Base-by-base conservation (phyloP, 441 rosid genomes). In the Adansonia grandidieri region DNA sequence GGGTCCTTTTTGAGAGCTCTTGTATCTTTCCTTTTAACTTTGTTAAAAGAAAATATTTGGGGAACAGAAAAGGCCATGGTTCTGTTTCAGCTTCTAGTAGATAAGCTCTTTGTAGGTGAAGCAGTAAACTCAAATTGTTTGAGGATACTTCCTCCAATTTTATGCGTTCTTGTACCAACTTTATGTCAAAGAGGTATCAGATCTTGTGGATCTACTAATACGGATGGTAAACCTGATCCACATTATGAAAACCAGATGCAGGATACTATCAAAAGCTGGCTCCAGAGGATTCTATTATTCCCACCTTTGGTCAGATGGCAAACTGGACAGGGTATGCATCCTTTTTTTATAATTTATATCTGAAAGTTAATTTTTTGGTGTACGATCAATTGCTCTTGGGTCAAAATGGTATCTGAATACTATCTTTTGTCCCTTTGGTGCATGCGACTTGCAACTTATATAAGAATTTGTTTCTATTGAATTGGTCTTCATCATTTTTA, bases 1-100 rank as follows among this genome's bases (percentile, higher is more conserved):
- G 97, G 89, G 84, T 96, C 97, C 78, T 92, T 92, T 80, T 77
- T 92, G 80, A 90, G 99, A 83, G 98, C 96, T 81, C 91, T 94
- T 79, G 80, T 94, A 78, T 87, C 91, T 78, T 84, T 93, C 77
- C 82, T 91, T 78, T 62, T 83, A 80, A 85, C 87, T 58, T 84
- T 92, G 88, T 89, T 96, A 78, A 89, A 88, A 82, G 89, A 91
- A 80, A 80, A 84, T 64, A 78, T 90, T 75, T 94, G 99, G 98
- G 82, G 81, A 78, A 85, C 74, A 71, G 88, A 88, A 80, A 91
- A 93, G 82, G 98, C 98, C 78, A 69, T 79, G 81, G 13, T 79
- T 79, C 75, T 92, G 73, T 96, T 92, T 83, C 85, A 87, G 75
- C 69, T 88, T 80, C 81, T 92, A 74, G 84, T 87, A 62, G 83